A percentile compares a stretch with the other conserved stretches of the same genome.
Evolutionary conservation across 140 eudicot genomes (phyloP).

Genomic region (Senecio squalidus): DNA sequence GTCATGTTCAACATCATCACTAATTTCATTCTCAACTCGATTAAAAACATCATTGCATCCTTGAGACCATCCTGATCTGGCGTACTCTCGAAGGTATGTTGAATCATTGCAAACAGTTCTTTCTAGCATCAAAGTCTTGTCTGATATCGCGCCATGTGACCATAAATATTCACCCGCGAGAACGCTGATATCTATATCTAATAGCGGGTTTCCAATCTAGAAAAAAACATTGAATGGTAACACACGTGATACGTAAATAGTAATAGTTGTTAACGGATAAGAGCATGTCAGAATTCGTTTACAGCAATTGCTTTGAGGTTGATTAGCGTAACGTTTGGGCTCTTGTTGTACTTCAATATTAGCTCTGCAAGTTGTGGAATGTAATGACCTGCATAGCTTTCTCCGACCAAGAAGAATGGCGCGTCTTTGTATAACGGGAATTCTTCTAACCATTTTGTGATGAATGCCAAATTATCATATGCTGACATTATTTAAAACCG

Average conservation of each 20-base stretch:
- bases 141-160: constrained; percentile 47
- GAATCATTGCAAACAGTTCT: constrained; percentile 42
- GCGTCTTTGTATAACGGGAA: constrained; percentile 36
- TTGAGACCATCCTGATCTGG: constrained; percentile 34
- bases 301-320: constrained; percentile 43
- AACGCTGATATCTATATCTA: constrained; percentile 42
- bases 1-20: constrained; percentile 22
- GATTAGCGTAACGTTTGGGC: constrained; percentile 23
- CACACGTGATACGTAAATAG: too few species aligned
- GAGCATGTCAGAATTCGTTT: neutral
- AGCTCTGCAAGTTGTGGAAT: constrained; percentile 56
- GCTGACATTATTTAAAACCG: constrained; percentile 19
- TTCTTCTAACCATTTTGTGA: constrained; percentile 30
- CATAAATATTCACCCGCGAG: constrained; percentile 31
- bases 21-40: constrained; percentile 26
- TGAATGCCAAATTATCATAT: constrained; percentile 29
- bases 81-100: constrained; percentile 24
- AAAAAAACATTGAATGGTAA: neutral
- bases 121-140: constrained; percentile 32
- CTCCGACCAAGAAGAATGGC: constrained; percentile 28
- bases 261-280: too few species aligned
- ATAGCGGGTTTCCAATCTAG: constrained; percentile 38
- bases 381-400: constrained; percentile 60
- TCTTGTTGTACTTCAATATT: constrained; percentile 31
- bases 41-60: constrained; percentile 38